Base-by-base conservation (phyloP, 2,329 filamentous ascomycete species). In the Samsoniella hepiali region DNA sequence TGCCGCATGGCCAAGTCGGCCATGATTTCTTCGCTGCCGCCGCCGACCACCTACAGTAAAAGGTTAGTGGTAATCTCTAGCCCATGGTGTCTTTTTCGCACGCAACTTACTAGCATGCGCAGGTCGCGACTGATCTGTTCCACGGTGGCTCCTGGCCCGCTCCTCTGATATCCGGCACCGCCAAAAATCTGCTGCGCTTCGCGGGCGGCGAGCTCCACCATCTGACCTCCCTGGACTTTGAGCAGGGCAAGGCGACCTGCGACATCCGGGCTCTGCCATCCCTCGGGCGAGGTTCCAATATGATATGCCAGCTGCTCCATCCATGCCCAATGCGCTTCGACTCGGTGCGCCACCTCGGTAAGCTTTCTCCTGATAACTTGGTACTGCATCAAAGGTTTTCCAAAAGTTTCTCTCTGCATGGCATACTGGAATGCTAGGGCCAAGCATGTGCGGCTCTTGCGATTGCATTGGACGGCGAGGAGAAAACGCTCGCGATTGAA, bases 251-350 rank as follows among this genome's bases (percentile, higher is more conserved):
- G 70, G 10, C 70, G 66, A 9, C 69, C 67, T 0, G 72, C 74
- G 42, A 76, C 63, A 17, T 73, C 75, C 65, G 74, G 71, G 71
- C 62, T 78, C 68, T 66, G 65, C 64, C 68, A 68, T 22, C 69
- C 70, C 0, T 66, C 62, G 3, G 68, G 44, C 63, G 68, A 63
- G 31, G 63, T 13, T 40, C 82, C 76, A 50, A 83, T 76, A 53
- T 84, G 82, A 69, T 82, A 84, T 5, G 82, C 84, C 3, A 88
- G 74, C 69, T 88, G 84, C 68, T 88, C 86, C 64, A 88, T 71
- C 75, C 85, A 88, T 0, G 85, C 83, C 73, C 83, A 85, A 53
- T 85, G 82, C 0, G 82, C 81, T 66, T 88, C 86, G n/a, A 88
- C 81, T 67, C 83, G 79, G 11, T 83, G 77, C 0, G 83, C 84